Percentiles rank a stretch among this genome's conserved stretches.
These are phyloP conservation scores for Onygena corvina DNA, from an alignment of 2,329 filamentous ascomycete species.

Conservation along the genomic window DNA sequence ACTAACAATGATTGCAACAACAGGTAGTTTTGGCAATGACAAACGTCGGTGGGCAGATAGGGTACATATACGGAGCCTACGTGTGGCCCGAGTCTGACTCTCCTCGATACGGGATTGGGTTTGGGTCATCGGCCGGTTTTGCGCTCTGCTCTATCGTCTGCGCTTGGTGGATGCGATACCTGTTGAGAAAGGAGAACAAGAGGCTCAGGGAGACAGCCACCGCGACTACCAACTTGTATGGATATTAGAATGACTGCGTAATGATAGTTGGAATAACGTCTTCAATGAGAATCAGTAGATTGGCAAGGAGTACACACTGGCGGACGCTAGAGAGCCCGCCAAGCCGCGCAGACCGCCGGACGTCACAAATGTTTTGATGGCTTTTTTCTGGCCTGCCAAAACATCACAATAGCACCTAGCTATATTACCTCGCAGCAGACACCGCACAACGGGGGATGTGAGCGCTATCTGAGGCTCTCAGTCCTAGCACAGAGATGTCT, in stretches of 20 bases:
- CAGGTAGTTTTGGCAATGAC: conserved; percentile 28
- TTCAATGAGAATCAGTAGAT: too few species aligned
- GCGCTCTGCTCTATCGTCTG: conserved; percentile 15
- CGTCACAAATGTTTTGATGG: neutral
- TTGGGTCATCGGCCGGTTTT: conserved; percentile 15
- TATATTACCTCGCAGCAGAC: neutral
- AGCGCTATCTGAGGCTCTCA: neutral
- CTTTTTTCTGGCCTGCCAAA: neutral
- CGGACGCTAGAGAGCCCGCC: too few species aligned
- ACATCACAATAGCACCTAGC: neutral
- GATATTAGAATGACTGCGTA: conserved; percentile 10
- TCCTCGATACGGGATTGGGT: conserved; percentile 16
- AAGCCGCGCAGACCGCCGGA: neutral
- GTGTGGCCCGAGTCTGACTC: conserved; percentile 23
- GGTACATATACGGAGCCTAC: conserved; percentile 32
- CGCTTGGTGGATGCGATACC: conserved; percentile 17
- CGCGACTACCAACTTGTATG: conserved; percentile 14
- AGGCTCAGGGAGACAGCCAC: conserved; percentile 6
- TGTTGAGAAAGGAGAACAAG: conserved; percentile 15
- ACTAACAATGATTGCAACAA: neutral
- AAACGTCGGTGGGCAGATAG: conserved; percentile 32
- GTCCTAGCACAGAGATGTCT: neutral
- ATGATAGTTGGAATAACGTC: neutral
- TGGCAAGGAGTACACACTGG: too few species aligned
- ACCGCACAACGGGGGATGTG: neutral